Evolutionary conservation across 148 eudicot genomes (phyloP), one percentile per base, ranked within the genome.

Genomic region (Rhododendron williamsianum): DNA sequence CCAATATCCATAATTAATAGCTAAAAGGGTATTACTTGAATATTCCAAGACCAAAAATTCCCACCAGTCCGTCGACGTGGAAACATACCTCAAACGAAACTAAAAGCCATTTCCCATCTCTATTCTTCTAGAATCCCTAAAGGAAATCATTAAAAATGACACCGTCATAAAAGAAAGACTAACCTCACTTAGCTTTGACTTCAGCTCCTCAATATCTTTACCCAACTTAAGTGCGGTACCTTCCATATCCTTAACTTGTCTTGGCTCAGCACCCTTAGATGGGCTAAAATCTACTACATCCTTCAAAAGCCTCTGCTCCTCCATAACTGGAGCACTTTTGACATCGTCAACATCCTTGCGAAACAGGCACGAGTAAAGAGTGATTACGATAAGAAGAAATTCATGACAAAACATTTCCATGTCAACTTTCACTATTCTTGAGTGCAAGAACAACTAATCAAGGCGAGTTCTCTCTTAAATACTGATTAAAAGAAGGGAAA

Each of bases 181-280:
- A 35, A 94, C 97, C 95, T 94, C 92, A 23, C 76, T 86, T 84
- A 92, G 87, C 86, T 91, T 92, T 76, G 86, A 87, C 83, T 90
- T 90, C 88, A 92, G 85, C 69, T 91, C 92, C 60, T 90, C 92
- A 9, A 86, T 30, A 71, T 90, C 91, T 63, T 90, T 86, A 69
- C 35, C 73, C 83, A 88, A 71, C 30, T 60, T 79, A 11, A 82
- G 56, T 54, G 82, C 82, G 15, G 52, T 80, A 81, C 81, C 90
- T 82, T 86, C 90, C 82, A 48, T 56, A 45, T 86, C 83, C 65
- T 84, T 85, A 45, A 82, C 67, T 78, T 79, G 84, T n/a, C 81
- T 87, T 63, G 86, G 73, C 74, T 86, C 89, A 67, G 84, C 81
- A 63, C 71, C 74, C 81, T 87, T 85, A 21, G 76, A 82, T 27